These are phyloP conservation scores for Lecanicillium sp. DNA, from an alignment of 2,329 filamentous ascomycete genomes.

Conservation along the genomic window DNA sequence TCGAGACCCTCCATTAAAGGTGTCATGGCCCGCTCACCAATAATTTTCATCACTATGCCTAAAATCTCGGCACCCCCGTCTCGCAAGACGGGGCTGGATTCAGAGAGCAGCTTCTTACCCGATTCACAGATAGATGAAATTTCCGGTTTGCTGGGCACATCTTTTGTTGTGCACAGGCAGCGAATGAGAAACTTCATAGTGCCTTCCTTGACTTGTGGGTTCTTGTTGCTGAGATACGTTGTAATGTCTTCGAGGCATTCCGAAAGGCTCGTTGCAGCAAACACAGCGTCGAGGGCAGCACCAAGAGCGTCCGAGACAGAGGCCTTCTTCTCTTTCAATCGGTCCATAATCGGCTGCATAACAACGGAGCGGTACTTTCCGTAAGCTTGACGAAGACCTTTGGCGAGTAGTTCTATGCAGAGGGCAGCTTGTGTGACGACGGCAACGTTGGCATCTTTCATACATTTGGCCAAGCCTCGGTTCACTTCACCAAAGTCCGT, in stretches of 20 bases:
- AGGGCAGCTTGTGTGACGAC: slow-evolving; percentile 91
- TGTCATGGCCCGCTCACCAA: slow-evolving; percentile 93
- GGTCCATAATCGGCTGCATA: slow-evolving; percentile 86
- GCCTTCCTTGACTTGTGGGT: slow-evolving; percentile 94
- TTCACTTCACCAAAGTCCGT: slow-evolving; percentile 80
- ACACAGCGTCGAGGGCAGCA: slow-evolving; percentile 68
- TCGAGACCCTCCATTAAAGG: slow-evolving; percentile 86
- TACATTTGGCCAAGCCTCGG: slow-evolving; percentile 80
- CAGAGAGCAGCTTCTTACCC: slow-evolving; percentile 81
- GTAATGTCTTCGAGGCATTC: slow-evolving; percentile 90
- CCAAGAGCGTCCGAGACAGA: slow-evolving; percentile 82
- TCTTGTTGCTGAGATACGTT: slow-evolving; percentile 84
- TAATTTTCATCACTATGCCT: slow-evolving; percentile 96
- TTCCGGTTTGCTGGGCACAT: slow-evolving; percentile 78
- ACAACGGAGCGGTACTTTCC: slow-evolving; percentile 72
- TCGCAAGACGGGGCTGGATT: slow-evolving; percentile 78
- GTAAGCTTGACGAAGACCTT: slow-evolving; percentile 72
- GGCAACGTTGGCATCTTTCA: slow-evolving; percentile 97
- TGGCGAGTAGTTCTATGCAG: slow-evolving; percentile 83
- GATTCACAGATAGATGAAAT: slow-evolving; percentile 80
- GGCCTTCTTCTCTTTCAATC: slow-evolving; percentile 95
- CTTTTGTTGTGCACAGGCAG: slow-evolving; percentile 72
- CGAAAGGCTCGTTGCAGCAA: slow-evolving; percentile 58
- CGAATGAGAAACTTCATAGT: slow-evolving; percentile 90
- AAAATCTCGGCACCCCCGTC: slow-evolving; percentile 87